Conservation (phyloP, 2,329 filamentous ascomycete species). For the Orbilia quercus region DNA sequence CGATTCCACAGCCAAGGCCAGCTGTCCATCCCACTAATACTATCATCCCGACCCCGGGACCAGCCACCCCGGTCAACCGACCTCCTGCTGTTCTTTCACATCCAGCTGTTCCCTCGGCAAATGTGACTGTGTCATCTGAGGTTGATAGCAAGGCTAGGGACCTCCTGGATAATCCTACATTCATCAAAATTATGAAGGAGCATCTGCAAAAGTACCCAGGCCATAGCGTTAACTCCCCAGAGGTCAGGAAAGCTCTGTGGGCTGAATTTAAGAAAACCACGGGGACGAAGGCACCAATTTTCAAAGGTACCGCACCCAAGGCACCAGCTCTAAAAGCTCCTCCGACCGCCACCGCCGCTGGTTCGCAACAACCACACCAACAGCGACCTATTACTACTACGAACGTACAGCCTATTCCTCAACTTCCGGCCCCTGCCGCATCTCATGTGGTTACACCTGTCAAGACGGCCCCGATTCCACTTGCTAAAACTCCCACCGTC, state of each 20-base stretch:
- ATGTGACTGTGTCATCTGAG: conserved; percentile 9
- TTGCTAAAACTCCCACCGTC: conserved; percentile 5
- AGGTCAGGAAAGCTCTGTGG: conserved; percentile 39
- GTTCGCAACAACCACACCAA: conserved; percentile 2
- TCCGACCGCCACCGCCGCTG: no score
- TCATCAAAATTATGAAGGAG: conserved; percentile 40
- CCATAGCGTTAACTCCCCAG: conserved; percentile 43
- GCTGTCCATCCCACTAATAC: background rate
- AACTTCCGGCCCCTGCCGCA: background rate
- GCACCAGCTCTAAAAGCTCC: conserved; percentile 24
- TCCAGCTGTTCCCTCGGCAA: background rate
- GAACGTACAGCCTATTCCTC: background rate
- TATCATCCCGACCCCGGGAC: conserved; percentile 9
- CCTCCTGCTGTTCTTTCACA: conserved; percentile 1
- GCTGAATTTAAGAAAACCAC: conserved; percentile 35
- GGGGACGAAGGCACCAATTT: conserved; percentile 16
- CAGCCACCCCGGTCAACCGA: conserved; percentile 3
- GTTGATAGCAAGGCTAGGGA: conserved; percentile 38
- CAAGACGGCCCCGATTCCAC: conserved; percentile 9
- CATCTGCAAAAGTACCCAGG: conserved; percentile 35
- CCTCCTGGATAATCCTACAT: conserved; percentile 40
- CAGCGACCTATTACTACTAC: background rate
- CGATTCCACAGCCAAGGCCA: conserved; percentile 1
- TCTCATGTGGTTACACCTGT: background rate
- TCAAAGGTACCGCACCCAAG: conserved; percentile 9